Conservation (phyloP, 441 rosid species). For the Codiaeum variegatum region DNA sequence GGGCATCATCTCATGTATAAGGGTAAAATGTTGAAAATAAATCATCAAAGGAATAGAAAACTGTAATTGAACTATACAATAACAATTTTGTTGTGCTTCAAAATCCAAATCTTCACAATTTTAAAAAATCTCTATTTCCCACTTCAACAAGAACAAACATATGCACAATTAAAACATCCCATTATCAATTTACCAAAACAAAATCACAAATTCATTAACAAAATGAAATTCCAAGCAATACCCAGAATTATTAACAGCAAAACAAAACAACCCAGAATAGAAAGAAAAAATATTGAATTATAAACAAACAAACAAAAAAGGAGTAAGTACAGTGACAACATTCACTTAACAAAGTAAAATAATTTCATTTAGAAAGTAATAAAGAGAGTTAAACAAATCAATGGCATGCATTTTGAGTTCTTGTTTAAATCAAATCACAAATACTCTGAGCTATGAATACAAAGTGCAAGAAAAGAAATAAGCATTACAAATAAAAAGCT, state of each 20-base stretch:
- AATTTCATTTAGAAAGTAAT: neutral
- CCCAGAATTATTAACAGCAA: constrained; percentile 6
- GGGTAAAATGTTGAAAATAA: neutral
- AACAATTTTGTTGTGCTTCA: neutral
- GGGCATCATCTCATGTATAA: neutral
- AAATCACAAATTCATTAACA: constrained; percentile 2
- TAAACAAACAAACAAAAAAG: neutral
- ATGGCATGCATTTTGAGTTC: constrained; percentile 13
- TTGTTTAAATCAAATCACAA: constrained; percentile 6
- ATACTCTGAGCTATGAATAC: constrained; percentile 10
- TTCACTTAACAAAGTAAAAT: neutral
- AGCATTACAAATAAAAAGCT: neutral
- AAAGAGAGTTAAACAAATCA: neutral
- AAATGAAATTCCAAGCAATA: constrained; percentile 11
- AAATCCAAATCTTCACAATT: neutral
- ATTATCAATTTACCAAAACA: neutral
- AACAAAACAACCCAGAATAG: neutral
- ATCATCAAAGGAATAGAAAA: neutral
- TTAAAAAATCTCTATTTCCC: neutral
- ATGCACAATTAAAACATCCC: neutral
- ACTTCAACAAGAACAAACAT: neutral
- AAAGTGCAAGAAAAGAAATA: constrained; percentile 13
- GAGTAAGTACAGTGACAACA: neutral
- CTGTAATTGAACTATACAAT: neutral
- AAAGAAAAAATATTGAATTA: neutral